Conservation (phyloP, 2,329 filamentous ascomycete genomes). For the Arthrinium phaeospermum region DNA sequence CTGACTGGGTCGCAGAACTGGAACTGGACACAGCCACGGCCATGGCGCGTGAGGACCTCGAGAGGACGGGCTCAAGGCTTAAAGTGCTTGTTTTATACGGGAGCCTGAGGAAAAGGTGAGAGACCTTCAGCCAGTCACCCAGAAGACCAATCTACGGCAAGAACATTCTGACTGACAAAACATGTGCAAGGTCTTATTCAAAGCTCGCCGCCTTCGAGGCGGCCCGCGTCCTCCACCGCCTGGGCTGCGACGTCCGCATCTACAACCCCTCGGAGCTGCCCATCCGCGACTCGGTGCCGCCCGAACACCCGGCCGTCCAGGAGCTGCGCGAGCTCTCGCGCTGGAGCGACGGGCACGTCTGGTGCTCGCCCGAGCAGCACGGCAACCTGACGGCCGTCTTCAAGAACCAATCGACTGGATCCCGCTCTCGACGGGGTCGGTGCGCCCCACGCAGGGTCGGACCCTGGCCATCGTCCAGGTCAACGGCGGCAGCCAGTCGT, state of each 20-base stretch:
- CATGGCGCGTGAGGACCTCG: constrained; percentile 55
- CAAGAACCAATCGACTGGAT: constrained; percentile 78
- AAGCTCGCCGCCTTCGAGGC: constrained; percentile 65
- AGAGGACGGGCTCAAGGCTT: constrained; percentile 42
- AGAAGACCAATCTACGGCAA: neutral
- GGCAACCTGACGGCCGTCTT: constrained; percentile 70
- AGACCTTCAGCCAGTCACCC: neutral
- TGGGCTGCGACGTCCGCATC: constrained; percentile 70
- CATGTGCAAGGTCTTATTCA: constrained; percentile 59
- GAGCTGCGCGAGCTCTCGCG: constrained; percentile 64
- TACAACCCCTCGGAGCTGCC: constrained; percentile 65
- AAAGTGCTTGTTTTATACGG: constrained; percentile 67
- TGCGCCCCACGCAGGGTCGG: constrained; percentile 69
- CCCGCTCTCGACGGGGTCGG: constrained; percentile 63
- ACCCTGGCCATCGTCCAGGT: constrained; percentile 68
- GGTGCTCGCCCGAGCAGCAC: constrained; percentile 71
- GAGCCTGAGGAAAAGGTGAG: constrained; percentile 54
- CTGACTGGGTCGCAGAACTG: constrained; percentile 62
- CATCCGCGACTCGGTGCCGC: constrained; percentile 66
- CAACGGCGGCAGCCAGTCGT: constrained; percentile 68
- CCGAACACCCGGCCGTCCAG: constrained; percentile 64
- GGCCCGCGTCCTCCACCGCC: constrained; percentile 63
- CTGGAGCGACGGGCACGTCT: constrained; percentile 72
- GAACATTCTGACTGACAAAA: neutral
- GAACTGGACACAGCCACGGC: constrained; percentile 59